Percentiles rank a stretch among this genome's conserved stretches.
Evolutionary conservation across 768 basidiomycete species (phyloP).

Genomic region (Trametes coccinea): DNA sequence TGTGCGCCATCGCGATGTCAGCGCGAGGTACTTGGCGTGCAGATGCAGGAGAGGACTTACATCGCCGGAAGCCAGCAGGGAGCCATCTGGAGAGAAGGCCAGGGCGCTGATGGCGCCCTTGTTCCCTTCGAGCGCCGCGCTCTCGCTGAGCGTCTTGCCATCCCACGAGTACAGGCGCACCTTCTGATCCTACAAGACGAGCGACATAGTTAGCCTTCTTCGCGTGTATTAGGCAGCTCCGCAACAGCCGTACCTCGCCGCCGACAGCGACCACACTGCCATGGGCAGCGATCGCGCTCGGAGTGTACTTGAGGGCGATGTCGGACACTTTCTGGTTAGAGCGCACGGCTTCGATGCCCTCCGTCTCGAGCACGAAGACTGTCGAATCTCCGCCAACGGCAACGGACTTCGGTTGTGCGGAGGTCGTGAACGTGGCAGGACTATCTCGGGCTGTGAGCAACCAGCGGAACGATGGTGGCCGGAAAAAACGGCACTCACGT

Average conservation of each 20-base stretch:
- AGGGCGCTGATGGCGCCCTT: slow-evolving; percentile 71
- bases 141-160: slow-evolving; percentile 59
- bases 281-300: slow-evolving; percentile 57
- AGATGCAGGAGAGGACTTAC: slow-evolving; percentile 48
- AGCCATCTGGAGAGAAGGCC: slow-evolving; percentile 79
- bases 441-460: slow-evolving; percentile 35
- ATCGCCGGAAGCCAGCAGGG: slow-evolving; percentile 79
- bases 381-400: slow-evolving; percentile 59
- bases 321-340: slow-evolving; percentile 68
- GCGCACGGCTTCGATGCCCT: slow-evolving; percentile 63
- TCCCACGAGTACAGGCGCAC: slow-evolving; percentile 75
- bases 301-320: slow-evolving; percentile 47
- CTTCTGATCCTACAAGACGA: slow-evolving; percentile 60
- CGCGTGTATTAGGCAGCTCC: neutral
- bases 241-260: slow-evolving; percentile 55
- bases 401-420: slow-evolving; percentile 69
- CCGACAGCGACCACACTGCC: slow-evolving; percentile 66
- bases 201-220: neutral
- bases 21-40: neutral
- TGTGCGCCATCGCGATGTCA: slow-evolving; percentile 31
- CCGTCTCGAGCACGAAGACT: slow-evolving; percentile 63
- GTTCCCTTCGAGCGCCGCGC: slow-evolving; percentile 61
- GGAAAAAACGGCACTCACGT: slow-evolving; percentile 40
- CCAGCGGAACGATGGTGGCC: no score
- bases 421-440: slow-evolving; percentile 49